Evolutionary conservation across 305 asterid genomes (phyloP).

Genomic region (Fraxinus latifolia): DNA sequence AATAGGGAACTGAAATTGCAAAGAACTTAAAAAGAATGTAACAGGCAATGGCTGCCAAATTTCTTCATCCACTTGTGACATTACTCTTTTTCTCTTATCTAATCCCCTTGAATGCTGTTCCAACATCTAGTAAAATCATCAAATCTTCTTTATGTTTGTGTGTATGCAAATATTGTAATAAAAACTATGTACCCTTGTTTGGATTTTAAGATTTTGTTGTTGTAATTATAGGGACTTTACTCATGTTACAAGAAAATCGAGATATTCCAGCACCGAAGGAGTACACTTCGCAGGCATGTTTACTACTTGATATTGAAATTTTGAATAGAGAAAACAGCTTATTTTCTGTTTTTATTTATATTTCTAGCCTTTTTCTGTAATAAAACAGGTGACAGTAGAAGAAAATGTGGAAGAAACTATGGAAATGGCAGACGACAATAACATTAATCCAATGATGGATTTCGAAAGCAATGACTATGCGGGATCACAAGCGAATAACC

Average conservation of each 20-base stretch:
- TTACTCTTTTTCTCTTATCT: background rate
- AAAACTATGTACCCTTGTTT: background rate
- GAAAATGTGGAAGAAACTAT: background rate
- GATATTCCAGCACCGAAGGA: background rate
- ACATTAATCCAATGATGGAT: background rate
- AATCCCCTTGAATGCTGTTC: background rate
- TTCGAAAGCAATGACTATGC: background rate
- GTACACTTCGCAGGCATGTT: background rate
- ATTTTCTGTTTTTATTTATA: background rate
- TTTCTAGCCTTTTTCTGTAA: background rate
- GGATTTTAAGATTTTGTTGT: background rate
- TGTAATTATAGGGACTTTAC: background rate
- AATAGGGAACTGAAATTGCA: background rate
- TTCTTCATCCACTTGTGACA: background rate
- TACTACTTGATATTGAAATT: background rate
- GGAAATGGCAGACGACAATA: background rate
- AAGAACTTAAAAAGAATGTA: background rate
- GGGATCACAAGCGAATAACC: background rate
- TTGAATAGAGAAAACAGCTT: background rate
- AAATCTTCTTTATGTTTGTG: background rate
- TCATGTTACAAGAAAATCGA: background rate
- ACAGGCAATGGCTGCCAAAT: background rate
- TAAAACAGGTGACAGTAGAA: background rate
- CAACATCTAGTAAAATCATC: background rate
- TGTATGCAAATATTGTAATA: background rate